A percentile compares a stretch with the other conserved stretches of the same genome.
These are phyloP conservation scores for Naganishia vishniacii DNA, from an alignment of 768 basidiomycete genomes.

Conservation along the genomic window DNA sequence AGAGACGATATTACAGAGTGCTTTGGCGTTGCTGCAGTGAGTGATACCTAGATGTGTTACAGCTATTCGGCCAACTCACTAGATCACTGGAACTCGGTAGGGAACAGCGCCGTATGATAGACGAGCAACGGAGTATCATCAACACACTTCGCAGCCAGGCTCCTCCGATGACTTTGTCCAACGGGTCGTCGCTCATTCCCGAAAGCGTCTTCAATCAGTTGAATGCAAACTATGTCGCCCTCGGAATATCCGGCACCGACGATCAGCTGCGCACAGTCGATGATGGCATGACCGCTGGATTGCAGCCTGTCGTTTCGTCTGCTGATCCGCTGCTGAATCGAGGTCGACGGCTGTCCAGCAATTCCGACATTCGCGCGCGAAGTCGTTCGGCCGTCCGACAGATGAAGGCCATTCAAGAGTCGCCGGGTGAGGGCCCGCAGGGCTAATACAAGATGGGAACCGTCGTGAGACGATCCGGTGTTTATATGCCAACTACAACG, in stretches of 20 bases:
- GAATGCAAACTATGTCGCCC: conserved; percentile 6
- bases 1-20: conserved; percentile 15
- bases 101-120: conserved; percentile 15
- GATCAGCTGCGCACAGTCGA: conserved; percentile 9
- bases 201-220: conserved; percentile 9
- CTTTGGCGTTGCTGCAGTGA: not conserved
- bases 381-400: conserved; percentile 14
- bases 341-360: conserved; percentile 8
- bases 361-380: conserved; percentile 17
- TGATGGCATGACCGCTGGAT: conserved; percentile 1
- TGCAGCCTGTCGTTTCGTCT: not conserved
- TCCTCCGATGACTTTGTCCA: not conserved
- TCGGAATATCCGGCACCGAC: conserved; percentile 1
- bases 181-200: conserved; percentile 1
- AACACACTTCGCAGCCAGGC: conserved; percentile 10
- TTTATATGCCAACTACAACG: no score
- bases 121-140: conserved; percentile 18
- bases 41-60: not conserved
- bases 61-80: no score
- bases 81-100: not conserved
- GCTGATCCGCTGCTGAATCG: conserved; percentile 11
- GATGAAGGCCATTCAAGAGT: conserved; percentile 12
- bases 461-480: no score
- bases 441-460: not conserved
- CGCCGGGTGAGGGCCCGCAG: conserved; percentile 11